Evolutionary conservation across 2,329 filamentous ascomycete species (phyloP), one percentile per base, ranked within the genome.

Genomic region (Botrytis paeoniae): DNA sequence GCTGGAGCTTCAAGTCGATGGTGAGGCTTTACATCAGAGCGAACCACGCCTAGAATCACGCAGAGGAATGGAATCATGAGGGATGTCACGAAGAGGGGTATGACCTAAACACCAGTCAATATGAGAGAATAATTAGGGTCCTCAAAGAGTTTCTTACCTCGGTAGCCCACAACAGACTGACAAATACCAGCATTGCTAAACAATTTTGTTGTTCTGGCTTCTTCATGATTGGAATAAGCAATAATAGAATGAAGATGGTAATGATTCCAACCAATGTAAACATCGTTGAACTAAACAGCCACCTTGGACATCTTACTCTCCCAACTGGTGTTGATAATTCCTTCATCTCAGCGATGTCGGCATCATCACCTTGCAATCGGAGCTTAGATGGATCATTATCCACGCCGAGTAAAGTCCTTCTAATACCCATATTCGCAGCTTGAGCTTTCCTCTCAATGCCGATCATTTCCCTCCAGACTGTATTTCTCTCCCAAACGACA

Each of bases 381-480:
- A 91, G 89, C 71, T 90, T 89, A 12, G 88, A 85, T 41, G 89
- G 88, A 77, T 92, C 91, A 29, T 89, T 88, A 48, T 92, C 92
- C 39, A 89, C 88, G 7, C 95, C 95, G 3, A 98, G 88, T 71
- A 98, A 86, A 0, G 93, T 93, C 76, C 92, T 90, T 35, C 89
- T 84, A 69, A 93, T 85, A 60, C 96, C 96, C 76, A 99, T 87
- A 78, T 95, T 96, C 14, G 95, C 95, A 14, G 96, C 97, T 83
- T 98, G 95, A 1, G 94, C 94, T 80, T 97, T 95, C 35, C 96
- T 89, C 84, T 99, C 97, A 78, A 99, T 95, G 70, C 95, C 96
- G 81, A 99, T 99, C 89, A 99, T 96, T 79, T 99, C 96, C 83
- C 97, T 88, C 96, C 96, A 99, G 29, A 99, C 96, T 0, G 96